Evolutionary conservation across 2,329 filamentous ascomycete species (phyloP).

Genomic region (Aspergillus bombycis): DNA sequence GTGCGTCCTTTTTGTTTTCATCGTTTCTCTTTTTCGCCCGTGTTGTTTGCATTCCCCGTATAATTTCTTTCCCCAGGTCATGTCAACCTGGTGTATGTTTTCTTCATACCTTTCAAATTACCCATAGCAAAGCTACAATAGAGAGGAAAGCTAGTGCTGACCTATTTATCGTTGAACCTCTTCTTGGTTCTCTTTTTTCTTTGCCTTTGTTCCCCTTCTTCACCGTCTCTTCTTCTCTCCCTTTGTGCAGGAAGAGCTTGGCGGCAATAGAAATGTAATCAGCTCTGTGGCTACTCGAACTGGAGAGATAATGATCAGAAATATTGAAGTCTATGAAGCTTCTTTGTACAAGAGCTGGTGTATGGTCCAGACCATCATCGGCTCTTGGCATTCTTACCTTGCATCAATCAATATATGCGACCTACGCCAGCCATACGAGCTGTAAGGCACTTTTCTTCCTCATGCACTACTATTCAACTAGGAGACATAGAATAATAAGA

Average conservation of each 20-base stretch:
- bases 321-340: background rate
- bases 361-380: background rate
- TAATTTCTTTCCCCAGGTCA: conserved; percentile 16
- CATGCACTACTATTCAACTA: conserved; percentile 36
- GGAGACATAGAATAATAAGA: conserved; percentile 30
- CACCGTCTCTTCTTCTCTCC: background rate
- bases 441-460: conserved; percentile 27
- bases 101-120: conserved; percentile 4
- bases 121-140: conserved; percentile 14
- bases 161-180: background rate
- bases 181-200: background rate
- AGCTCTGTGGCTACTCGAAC: background rate
- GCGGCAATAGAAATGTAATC: background rate
- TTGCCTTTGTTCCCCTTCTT: background rate
- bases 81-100: conserved; percentile 18
- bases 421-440: background rate
- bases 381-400: background rate
- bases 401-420: background rate
- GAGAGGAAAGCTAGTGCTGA: conserved; percentile 20
- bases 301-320: background rate
- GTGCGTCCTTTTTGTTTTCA: conserved; percentile 17
- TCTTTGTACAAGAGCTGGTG: background rate
- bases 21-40: conserved; percentile 15
- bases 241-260: background rate
- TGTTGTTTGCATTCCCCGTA: conserved; percentile 11